Evolutionary conservation across 768 basidiomycete species (phyloP).

Genomic region (Coprinopsis sp.): DNA sequence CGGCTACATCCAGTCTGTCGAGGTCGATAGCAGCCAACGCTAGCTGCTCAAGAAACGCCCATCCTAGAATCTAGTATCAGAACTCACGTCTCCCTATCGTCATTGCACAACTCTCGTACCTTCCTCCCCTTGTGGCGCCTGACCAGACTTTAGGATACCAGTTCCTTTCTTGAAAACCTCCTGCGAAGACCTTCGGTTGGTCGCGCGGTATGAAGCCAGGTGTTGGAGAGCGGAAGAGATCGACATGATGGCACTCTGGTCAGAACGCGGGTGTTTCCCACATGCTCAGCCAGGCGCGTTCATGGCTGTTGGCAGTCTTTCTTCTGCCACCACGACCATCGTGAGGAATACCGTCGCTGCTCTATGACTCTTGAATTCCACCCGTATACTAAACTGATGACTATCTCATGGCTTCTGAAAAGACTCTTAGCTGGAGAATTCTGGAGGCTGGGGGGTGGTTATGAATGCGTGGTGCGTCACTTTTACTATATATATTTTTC

Average conservation of each 20-base stretch:
- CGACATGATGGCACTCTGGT: constrained; percentile 31
- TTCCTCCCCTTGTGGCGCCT: constrained; percentile 50
- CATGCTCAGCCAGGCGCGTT: constrained; percentile 6
- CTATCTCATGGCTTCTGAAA: too few relatives aligned
- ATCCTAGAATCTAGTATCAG: constrained; percentile 44
- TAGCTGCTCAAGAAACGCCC: constrained; percentile 79
- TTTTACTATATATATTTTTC: too few relatives aligned
- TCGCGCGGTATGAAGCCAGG: constrained; percentile 50
- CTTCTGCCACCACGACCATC: background rate
- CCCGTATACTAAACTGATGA: too few relatives aligned
- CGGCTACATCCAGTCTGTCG: constrained; percentile 66
- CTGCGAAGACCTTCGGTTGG: constrained; percentile 51
- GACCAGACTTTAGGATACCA: constrained; percentile 45
- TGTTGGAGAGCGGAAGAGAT: constrained; percentile 44
- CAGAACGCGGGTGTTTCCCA: constrained; percentile 1
- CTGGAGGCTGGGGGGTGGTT: too few relatives aligned
- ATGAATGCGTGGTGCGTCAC: too few relatives aligned
- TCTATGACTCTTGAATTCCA: too few relatives aligned
- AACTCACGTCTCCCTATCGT: background rate
- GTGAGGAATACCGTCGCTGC: too few relatives aligned
- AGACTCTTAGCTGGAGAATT: too few relatives aligned
- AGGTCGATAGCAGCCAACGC: constrained; percentile 74
- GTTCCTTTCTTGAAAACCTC: constrained; percentile 55
- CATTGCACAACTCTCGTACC: constrained; percentile 29
- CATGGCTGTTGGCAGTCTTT: background rate